Evolutionary conservation across 2,329 filamentous ascomycete genomes (phyloP), one percentile per base, ranked within the genome.

Genomic region (Scolecobasidium constrictum): DNA sequence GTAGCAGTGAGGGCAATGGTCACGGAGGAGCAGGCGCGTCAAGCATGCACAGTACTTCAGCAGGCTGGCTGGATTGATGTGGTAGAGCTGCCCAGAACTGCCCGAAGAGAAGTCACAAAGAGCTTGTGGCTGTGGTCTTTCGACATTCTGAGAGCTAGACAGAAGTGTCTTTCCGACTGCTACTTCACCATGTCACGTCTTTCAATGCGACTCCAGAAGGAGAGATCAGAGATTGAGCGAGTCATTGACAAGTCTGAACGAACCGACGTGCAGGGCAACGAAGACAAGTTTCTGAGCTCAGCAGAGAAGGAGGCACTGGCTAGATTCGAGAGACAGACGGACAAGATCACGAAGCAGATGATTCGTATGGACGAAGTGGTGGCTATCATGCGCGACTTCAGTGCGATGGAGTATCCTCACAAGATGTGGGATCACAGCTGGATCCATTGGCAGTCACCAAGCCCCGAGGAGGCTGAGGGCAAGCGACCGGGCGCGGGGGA

Each of bases 111-210:
- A 52, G 85, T 88, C 1, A 84, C 81, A 48, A 78, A 86, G 41
- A 94, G 87, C 1, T 74, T 94, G 18, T 96, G 88, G 59, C 76
- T 96, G 44, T 95, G 88, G 81, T 94, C 79, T 68, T 94, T 86
- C 60, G 88, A 96, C 56, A 68, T 75, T 9, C 77, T 86, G 36
- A 76, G 83, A 37, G 81, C 83, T 5, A 69, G 80, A 38, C 71
- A 74, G 16, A 75, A 82, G 47, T 66, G 94, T 1, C 63, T 94
- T 9, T 82, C 94, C 48, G 81, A 86, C 46, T 77, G 83, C 1
- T 96, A 94, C 68, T 94, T 94, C 60, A 75, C 81, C 20, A 94
- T 96, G 84, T 73, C 86, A 13, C 78, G 88, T 44, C 83, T 83
- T 48, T 60, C 95, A 38, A 85, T 94, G 59, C 81, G 87, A 18